These are phyloP conservation scores for Micractinium conductrix DNA, from an alignment of 139 green algal genomes.

Conservation along the genomic window DNA sequence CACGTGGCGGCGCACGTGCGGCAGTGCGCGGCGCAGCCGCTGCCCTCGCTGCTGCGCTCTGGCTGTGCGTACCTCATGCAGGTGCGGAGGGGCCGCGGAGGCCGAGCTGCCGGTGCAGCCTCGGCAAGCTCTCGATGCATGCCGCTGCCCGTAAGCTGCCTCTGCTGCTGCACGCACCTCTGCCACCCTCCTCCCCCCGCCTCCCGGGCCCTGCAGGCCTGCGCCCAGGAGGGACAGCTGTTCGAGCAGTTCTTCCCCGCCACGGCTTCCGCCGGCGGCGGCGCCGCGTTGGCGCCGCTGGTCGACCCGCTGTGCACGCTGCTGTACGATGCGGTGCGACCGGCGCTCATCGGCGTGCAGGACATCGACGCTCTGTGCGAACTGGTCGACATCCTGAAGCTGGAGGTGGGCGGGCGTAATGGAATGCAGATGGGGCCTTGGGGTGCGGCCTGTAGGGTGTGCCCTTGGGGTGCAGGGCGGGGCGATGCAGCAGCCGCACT, in stretches of 20 bases:
- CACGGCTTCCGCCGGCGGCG: not conserved
- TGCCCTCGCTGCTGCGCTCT: constrained; percentile 71
- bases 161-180: not conserved
- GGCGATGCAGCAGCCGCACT: too few species aligned
- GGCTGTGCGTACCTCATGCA: constrained; percentile 91
- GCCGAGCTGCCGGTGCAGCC: not conserved
- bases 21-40: constrained; percentile 43
- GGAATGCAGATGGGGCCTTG: too few species aligned
- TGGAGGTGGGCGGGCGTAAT: constrained; percentile 13
- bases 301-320: constrained; percentile 88
- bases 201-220: constrained; percentile 57
- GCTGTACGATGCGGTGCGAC: constrained; percentile 84
- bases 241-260: constrained; percentile 90
- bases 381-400: constrained; percentile 87
- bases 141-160: too few species aligned
- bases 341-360: constrained; percentile 76
- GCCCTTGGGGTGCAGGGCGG: too few species aligned
- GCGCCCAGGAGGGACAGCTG: constrained; percentile 85
- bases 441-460: not conserved
- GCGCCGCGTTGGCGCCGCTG: constrained; percentile 66
- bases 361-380: constrained; percentile 88
- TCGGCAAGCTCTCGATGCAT: too few species aligned
- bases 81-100: not conserved
- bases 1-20: constrained; percentile 61
- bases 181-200: not conserved